Evolutionary conservation across 2,329 filamentous ascomycete species (phyloP).

Genomic region (Bipolaris zeicola): DNA sequence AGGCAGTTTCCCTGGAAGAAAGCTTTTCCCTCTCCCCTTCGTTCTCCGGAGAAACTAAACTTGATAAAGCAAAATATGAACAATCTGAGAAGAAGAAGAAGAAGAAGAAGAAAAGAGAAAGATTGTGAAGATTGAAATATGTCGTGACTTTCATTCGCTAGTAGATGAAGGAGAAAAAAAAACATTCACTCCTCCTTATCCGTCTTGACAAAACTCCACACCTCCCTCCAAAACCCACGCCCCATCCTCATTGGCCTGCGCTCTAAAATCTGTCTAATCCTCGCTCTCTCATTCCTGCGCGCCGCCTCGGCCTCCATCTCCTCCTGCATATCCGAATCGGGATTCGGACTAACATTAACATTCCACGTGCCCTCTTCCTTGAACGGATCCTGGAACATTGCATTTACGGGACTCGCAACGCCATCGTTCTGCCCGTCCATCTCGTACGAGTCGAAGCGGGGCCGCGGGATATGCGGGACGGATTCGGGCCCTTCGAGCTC

Average conservation of each 20-base stretch:
- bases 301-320: constrained; percentile 21
- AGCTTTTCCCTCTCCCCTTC: too few species aligned
- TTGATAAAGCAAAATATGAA: too few species aligned
- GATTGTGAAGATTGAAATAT: too few species aligned
- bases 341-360: constrained; percentile 8
- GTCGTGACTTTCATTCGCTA: too few species aligned
- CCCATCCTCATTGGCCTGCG: constrained; percentile 20
- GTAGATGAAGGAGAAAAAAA: too few species aligned
- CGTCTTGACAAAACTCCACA: constrained; percentile 31
- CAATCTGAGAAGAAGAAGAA: too few species aligned
- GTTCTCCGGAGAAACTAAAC: too few species aligned
- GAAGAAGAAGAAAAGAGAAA: too few species aligned
- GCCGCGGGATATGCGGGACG: neutral
- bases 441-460: constrained; percentile 11
- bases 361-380: neutral
- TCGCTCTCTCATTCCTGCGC: constrained; percentile 12
- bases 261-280: constrained; percentile 19
- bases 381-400: constrained; percentile 7
- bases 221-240: constrained; percentile 22
- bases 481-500: constrained; percentile 19
- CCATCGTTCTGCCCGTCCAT: constrained; percentile 14
- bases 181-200: constrained; percentile 14
- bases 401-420: neutral
- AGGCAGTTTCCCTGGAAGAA: too few species aligned
- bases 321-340: constrained; percentile 18